These are phyloP conservation scores for Paramecium primaurelia DNA, from an alignment of 73 alveolate species.

Conservation along the genomic window DNA sequence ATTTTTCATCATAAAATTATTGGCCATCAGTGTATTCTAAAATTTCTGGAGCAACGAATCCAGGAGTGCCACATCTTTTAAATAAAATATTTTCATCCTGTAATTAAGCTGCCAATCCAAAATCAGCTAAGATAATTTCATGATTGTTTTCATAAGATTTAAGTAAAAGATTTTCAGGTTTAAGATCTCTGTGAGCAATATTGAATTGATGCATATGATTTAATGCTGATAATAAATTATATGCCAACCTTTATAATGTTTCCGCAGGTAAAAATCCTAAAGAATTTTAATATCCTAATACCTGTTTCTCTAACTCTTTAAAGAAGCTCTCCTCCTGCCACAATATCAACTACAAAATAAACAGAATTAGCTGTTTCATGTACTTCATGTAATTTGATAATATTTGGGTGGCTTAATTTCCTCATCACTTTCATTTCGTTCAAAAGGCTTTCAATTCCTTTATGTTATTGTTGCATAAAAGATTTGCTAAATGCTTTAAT, in stretches of 20 bases:
- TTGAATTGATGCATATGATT: constrained; percentile 80
- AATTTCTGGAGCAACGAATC: constrained; percentile 61
- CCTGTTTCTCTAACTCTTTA: constrained; percentile 58
- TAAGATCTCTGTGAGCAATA: constrained; percentile 86
- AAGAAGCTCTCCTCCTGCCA: constrained; percentile 72
- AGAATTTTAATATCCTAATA: neutral
- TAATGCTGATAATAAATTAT: constrained; percentile 70
- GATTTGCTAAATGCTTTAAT: constrained; percentile 65
- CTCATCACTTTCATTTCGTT: constrained; percentile 67
- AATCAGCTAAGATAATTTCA: constrained; percentile 48
- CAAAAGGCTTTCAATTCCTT: constrained; percentile 51
- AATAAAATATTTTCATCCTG: neutral
- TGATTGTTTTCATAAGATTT: constrained; percentile 29
- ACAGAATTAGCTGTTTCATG: constrained; percentile 62
- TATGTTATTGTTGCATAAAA: constrained; percentile 10
- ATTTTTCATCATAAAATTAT: neutral
- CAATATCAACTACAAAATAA: constrained; percentile 62
- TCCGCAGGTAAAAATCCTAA: constrained; percentile 34
- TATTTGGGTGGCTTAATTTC: constrained; percentile 67
- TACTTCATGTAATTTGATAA: constrained; percentile 64
- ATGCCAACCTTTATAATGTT: neutral
- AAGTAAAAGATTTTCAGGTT: constrained; percentile 86
- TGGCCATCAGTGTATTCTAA: neutral
- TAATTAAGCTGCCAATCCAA: constrained; percentile 45
- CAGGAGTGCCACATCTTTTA: constrained; percentile 63